A percentile compares a stretch with the other conserved stretches of the same genome.
These are phyloP conservation scores for Chlamydomonas reinhardtii DNA, from an alignment of 163 green algal genomes.

Conservation along the genomic window DNA sequence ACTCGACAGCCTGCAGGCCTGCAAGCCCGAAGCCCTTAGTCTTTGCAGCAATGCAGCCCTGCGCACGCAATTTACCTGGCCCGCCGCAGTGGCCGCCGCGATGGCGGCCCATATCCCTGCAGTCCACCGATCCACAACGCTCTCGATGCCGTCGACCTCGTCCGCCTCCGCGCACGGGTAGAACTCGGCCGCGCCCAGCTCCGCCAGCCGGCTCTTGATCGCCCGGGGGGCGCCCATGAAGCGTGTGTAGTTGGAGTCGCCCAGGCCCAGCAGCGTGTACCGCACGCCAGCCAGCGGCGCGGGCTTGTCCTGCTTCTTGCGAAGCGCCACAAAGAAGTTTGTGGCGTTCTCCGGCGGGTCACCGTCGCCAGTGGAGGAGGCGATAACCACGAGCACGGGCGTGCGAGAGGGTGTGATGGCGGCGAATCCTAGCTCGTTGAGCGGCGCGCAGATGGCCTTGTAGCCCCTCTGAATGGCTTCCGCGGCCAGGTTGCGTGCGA, in stretches of 20 bases:
- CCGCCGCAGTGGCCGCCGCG: background rate
- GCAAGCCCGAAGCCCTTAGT: too few relatives aligned
- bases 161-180: conserved; percentile 87
- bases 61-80: too few relatives aligned
- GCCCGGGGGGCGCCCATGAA: conserved; percentile 89
- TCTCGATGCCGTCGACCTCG: conserved; percentile 95
- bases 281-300: conserved; percentile 71
- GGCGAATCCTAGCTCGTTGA: conserved; percentile 90
- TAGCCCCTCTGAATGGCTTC: conserved; percentile 77
- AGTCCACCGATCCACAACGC: conserved; percentile 80
- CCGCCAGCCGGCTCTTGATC: conserved; percentile 76
- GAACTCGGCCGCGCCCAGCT: conserved; percentile 89
- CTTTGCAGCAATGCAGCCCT: too few relatives aligned
- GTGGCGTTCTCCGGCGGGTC: conserved; percentile 94
- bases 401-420: conserved; percentile 63
- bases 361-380: conserved; percentile 92
- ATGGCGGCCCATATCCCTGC: conserved; percentile 76
- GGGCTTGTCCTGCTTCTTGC: conserved; percentile 9
- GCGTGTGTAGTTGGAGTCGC: conserved; percentile 98
- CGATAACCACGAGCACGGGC: conserved; percentile 85
- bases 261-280: conserved; percentile 91
- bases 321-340: conserved; percentile 72
- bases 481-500: conserved; percentile 90
- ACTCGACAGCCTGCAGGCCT: too few relatives aligned
- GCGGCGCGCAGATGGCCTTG: conserved; percentile 71